phyloP scores from a whole-genome alignment of 208 protist species.

The Acanthamoeba healyi region DNA sequence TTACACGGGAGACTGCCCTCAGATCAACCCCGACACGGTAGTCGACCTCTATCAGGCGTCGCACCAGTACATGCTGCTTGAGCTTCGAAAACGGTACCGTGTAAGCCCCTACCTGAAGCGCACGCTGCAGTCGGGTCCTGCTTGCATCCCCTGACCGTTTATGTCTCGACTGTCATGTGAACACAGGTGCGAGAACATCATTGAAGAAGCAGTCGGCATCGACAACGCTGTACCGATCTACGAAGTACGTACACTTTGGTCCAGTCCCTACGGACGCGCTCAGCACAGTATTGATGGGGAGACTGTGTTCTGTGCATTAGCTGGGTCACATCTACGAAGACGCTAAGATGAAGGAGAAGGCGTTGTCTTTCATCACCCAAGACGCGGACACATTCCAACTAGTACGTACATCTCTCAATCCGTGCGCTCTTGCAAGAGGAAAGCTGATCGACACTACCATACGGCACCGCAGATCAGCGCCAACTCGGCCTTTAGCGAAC shows the following conservation, averaged over 20 bases:
- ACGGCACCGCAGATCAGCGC: not conserved
- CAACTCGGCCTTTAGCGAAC: not conserved
- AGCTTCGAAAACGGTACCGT: conserved; percentile 17
- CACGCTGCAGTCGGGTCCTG: not conserved
- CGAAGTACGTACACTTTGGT: not conserved
- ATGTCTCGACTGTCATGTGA: not conserved
- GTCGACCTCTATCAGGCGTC: conserved; percentile 47
- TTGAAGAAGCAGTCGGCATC: not conserved
- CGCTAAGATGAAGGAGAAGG: not conserved
- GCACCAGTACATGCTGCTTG: conserved; percentile 44
- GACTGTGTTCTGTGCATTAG: not conserved
- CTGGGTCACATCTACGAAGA: conserved; percentile 56
- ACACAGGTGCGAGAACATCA: not conserved
- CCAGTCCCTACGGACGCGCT: not conserved
- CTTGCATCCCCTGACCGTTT: too few relatives aligned
- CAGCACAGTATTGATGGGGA: not conserved
- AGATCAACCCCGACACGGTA: conserved; percentile 47
- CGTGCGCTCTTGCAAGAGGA: not conserved
- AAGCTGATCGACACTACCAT: too few relatives aligned
- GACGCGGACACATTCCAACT: conserved; percentile 26
- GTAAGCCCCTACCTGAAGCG: not conserved
- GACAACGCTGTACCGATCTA: conserved; percentile 22
- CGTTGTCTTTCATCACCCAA: conserved; percentile 2
- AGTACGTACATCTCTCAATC: not conserved
- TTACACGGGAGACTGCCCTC: conserved; percentile 28